These are phyloP conservation scores for Aspergillus bombycis DNA, from an alignment of 2,329 filamentous ascomycete species.

Conservation along the genomic window DNA sequence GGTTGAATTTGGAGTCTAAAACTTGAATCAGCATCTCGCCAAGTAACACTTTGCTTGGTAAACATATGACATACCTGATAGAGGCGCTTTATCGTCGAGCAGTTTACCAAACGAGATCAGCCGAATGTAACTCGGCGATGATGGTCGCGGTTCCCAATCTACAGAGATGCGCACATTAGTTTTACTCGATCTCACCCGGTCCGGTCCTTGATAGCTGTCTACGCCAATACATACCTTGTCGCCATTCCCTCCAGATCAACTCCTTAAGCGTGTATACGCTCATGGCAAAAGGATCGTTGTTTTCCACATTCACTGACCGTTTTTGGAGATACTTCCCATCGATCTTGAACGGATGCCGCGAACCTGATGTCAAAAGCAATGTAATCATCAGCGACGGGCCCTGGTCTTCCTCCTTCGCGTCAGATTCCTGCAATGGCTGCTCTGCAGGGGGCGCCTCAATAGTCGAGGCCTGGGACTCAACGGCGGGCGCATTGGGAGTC, in stretches of 20 bases:
- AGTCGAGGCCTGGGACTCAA: slow-evolving; percentile 30
- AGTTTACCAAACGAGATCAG: slow-evolving; percentile 91
- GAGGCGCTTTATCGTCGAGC: slow-evolving; percentile 80
- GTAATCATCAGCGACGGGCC: slow-evolving; percentile 63
- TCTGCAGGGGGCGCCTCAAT: slow-evolving; percentile 20
- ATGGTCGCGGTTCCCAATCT: slow-evolving; percentile 86
- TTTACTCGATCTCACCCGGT: background rate
- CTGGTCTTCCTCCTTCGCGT: slow-evolving; percentile 38
- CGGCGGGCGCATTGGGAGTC: slow-evolving; percentile 20
- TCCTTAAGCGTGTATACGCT: slow-evolving; percentile 94
- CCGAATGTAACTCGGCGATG: slow-evolving; percentile 84
- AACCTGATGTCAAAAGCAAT: slow-evolving; percentile 78
- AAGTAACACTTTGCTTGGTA: background rate
- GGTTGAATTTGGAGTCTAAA: slow-evolving; percentile 77
- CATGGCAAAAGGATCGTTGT: slow-evolving; percentile 82
- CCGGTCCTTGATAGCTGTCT: background rate
- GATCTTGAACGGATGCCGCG: slow-evolving; percentile 86
- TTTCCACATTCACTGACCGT: slow-evolving; percentile 75
- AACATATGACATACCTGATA: slow-evolving; percentile 70
- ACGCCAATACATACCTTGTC: slow-evolving; percentile 59
- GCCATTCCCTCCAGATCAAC: slow-evolving; percentile 90
- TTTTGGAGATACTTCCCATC: slow-evolving; percentile 83
- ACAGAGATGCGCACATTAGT: slow-evolving; percentile 14
- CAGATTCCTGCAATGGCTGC: slow-evolving; percentile 28
- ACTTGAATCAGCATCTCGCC: background rate